Base-by-base conservation (phyloP, 2,329 filamentous ascomycete species). In the Sarocladiaceae sp. region DNA sequence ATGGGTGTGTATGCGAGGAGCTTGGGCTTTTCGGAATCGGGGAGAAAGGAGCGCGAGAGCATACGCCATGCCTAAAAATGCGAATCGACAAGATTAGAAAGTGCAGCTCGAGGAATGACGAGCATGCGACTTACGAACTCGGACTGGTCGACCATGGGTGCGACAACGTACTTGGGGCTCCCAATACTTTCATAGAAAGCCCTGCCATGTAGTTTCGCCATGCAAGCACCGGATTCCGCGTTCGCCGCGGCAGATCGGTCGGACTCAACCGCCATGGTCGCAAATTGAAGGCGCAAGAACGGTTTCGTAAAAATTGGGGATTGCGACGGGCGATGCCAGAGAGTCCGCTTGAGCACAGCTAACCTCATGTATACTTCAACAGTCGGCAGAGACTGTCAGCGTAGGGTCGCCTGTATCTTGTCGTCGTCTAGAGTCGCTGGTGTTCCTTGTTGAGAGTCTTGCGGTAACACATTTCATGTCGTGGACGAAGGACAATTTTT, bases 1-100 rank as follows among this genome's bases (percentile, higher is more conserved):
- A 99, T 99, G 47, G 94, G 94, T 1, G 91, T 90, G 66, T 99
- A 99, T 47, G 90, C 88, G 40, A 97, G 81, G 29, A 97, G 74
- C 20, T 77, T 79, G 52, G 78, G 75, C 42, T 82, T 79, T 51
- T 84, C 76, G 47, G 83, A 74, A 5, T 84, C 71, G 1, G 88
- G 78, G 61, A 97, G 83, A 71, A 96, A 97, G 6, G 92, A 97
- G 60, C 94, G 86, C n/a, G 89, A 89, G 58, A 99, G 85, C 79
- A 97, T 86, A 61, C 94, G 88, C 94, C 94, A 99, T 62, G 93
- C 94, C 92, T 96, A 58, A n/a, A n/a, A n/a, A n/a, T n/a, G n/a
- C 17, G 40, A 15, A 42, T 13, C 22, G 37, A 26, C 22, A 44
- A 25, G 10, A 25, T 17, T n/a, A 23, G 10, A 28, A 13, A 28